Evolutionary conservation across 768 basidiomycete species (phyloP), one percentile per base, ranked within the genome.

Genomic region (Naganishia antarctica): DNA sequence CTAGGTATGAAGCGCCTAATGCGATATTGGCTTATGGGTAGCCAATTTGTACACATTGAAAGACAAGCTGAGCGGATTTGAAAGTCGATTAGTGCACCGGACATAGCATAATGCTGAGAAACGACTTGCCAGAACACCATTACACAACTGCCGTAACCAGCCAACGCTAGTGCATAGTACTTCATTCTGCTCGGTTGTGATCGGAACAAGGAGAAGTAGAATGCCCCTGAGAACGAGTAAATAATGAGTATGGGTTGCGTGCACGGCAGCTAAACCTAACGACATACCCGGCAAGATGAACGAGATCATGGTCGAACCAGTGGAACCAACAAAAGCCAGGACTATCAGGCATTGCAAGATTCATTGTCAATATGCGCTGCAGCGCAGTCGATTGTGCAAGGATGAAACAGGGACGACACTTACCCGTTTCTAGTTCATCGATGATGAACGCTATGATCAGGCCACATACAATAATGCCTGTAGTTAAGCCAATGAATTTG

Each of bases 231-330:
- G 9, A 34, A 34, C 15, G 32, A 34, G n/a, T n/a, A 57, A 6
- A 16, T 13, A 23, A 18, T 15, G 4, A 40, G 21, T 8, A n/a
- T 88, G 53, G 92, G 79, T 1, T 25, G 2, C 12, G 13, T 44
- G 15, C 25, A 26, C 16, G 28, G 37, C 8, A 7, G 13, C 40
- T 3, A 11, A 13, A 40, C 3, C 7, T 13, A 25, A 21, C 12
- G 7, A 50, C 66, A 60, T 60, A 29, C 70, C 92, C 0, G 92
- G 93, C 37, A 96, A 82, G 72, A 98, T 96, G 79, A 97, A 98
- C 1, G 90, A 92, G 64, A 98, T 91, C 21, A 92, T 94, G 26
- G 93, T 96, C 15, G 91, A 94, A 13, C 96, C 96, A 0, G 92
- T 97, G 25, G 91, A 87, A 1, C 96, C 96, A 40, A 99, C 94